Base-by-base conservation (phyloP, 1,284 basidiomycete genomes). In the Rhodotorula sp. region DNA sequence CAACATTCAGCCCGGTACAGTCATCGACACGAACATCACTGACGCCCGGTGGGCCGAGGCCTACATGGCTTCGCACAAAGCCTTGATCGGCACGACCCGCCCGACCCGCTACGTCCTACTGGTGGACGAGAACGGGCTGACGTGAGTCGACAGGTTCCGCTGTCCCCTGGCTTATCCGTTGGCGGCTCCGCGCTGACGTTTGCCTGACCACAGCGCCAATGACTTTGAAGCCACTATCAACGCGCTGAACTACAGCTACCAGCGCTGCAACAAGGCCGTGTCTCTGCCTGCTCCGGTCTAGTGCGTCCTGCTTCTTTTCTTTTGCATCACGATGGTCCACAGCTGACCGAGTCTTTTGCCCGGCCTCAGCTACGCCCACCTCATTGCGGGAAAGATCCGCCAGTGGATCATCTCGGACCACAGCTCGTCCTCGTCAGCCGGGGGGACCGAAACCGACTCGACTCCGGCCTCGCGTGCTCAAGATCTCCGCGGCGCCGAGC, bases 251-350 rank as follows among this genome's bases (percentile, higher is more conserved):
- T 60, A 66, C 60, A 29, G 49, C 5, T 66, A 42, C 56, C 68
- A 69, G 56, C 60, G 68, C 6, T 66, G 64, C 26, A 62, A 51
- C 48, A 54, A 49, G n/a, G 68, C 68, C 6, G 56, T 69, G 8
- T 63, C 60, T 0, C 6, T 65, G 3, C 64, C 64, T 6, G 64
- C 68, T 20, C 42, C 64, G 4, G 61, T 69, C 49, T 58, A 48
- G 68, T 69, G 30, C 42, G 68, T 33, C 44, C 18, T 26, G 24
- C 6, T 10, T 42, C 22, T 15, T 26, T 54, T 20, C 44, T n/a
- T 12, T 46, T 18, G 3, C 46, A 6, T 48, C 5, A n/a, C 46
- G 12, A 2, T 2, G 17, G 2, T 53, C 20, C 26, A 33, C 14
- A 20, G 18, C 60, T 51, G 7, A 18, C 26, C n/a, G 3, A 15